Evolutionary conservation across 2,329 filamentous ascomycete genomes (phyloP), one percentile per base, ranked within the genome.

Genomic region (Zasmidium angulare): DNA sequence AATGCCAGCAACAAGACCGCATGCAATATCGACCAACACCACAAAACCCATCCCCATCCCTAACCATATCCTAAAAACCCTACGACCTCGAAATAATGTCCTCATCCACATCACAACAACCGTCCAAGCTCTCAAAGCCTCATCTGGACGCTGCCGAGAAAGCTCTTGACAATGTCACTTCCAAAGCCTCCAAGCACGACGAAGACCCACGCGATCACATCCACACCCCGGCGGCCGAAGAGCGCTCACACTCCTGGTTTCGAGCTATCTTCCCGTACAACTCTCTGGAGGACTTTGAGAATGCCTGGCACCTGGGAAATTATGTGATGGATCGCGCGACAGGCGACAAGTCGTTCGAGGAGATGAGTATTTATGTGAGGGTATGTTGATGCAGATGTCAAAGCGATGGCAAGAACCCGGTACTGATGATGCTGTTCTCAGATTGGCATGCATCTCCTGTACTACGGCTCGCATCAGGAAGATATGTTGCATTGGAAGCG

Each of bases 361-460:
- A 72, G 24, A 79, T 79, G 77, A 71, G 69, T 58, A 72, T 78
- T 60, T 78, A 77, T 60, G 76, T 78, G 43, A 71, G 76, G 20
- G 57, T 61, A 59, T 48, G 60, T 52, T n/a, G 14, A n/a, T n/a
- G n/a, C n/a, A n/a, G n/a, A n/a, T 48, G 23, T 29, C 50, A 3
- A 19, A 19, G 36, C 12, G 43, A 56, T 54, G 50, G 17, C n/a
- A n/a, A n/a, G n/a, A n/a, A n/a, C n/a, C n/a, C n/a, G 20, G 46
- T 24, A 14, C 29, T 56, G 20, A 49, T 26, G 22, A 17, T n/a
- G n/a, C n/a, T n/a, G 22, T n/a, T 46, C 43, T 3, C 46, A 64
- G 62, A 36, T 77, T 4, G 76, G 76, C 21, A 78, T 78, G 76
- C 76, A 78, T 58, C 64, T 77, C 26, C 70, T 78, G 17, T 78